These are phyloP conservation scores for Ophiobolus disseminans DNA, from an alignment of 2,329 filamentous ascomycete genomes.

Conservation along the genomic window DNA sequence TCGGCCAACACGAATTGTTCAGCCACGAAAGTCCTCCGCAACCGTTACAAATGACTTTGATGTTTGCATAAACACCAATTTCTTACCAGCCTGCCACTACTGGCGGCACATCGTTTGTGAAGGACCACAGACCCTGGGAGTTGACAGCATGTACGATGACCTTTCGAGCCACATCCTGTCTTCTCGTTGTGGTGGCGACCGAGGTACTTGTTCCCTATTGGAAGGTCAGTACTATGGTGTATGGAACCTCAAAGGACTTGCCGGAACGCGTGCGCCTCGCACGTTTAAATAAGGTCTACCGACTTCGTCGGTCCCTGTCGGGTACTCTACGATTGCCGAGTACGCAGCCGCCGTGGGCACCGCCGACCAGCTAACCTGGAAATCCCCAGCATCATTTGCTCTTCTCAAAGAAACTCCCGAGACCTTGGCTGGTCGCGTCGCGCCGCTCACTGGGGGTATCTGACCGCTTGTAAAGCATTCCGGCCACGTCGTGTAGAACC, in stretches of 20 bases:
- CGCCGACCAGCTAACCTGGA: slow-evolving; percentile 7
- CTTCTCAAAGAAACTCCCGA: slow-evolving; percentile 5
- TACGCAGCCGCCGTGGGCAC: slow-evolving; percentile 10
- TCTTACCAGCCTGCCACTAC: slow-evolving; percentile 10
- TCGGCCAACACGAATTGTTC: too few relatives aligned
- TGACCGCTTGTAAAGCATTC: slow-evolving; percentile 5
- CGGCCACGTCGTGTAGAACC: slow-evolving; percentile 5
- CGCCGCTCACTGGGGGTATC: neutral
- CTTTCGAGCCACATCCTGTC: slow-evolving; percentile 6
- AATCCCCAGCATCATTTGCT: slow-evolving; percentile 10
- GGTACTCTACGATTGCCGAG: slow-evolving; percentile 15
- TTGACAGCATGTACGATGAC: slow-evolving; percentile 12
- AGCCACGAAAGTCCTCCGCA: too few relatives aligned
- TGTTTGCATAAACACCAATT: too few relatives aligned
- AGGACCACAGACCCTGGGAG: slow-evolving; percentile 11
- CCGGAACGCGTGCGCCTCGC: slow-evolving; percentile 11
- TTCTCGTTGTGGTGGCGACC: slow-evolving; percentile 4
- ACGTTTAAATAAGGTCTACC: slow-evolving; percentile 10
- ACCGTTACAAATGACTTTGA: too few relatives aligned
- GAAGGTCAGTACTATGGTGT: neutral
- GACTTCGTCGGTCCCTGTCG: slow-evolving; percentile 12
- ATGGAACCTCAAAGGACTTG: neutral
- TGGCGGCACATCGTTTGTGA: slow-evolving; percentile 6
- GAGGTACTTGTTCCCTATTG: neutral
- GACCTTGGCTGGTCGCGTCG: slow-evolving; percentile 1